These are phyloP conservation scores for Erythrophleum ivorense DNA, from an alignment of 331 rosid genomes.

Conservation along the genomic window DNA sequence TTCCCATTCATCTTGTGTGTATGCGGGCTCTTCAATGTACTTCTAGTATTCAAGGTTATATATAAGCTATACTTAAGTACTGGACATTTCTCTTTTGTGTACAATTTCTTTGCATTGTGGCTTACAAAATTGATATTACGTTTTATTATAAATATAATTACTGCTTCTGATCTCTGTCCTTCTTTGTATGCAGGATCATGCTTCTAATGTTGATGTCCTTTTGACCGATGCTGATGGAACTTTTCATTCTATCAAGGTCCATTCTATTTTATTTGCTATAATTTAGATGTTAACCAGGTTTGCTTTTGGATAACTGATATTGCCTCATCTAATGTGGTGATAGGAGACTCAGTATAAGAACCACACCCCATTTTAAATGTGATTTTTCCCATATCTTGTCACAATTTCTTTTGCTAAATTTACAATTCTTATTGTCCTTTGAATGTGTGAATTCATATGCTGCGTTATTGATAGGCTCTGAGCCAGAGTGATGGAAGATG, in stretches of 20 bases:
- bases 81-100: not conserved
- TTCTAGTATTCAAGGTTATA: not conserved
- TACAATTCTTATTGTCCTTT: conserved; percentile 28
- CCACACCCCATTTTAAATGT: conserved; percentile 2
- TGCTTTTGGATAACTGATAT: conserved; percentile 40
- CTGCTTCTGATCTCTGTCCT: conserved; percentile 32
- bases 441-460: conserved; percentile 35
- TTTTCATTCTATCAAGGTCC: conserved; percentile 87
- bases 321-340: conserved; percentile 19
- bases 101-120: conserved; percentile 13
- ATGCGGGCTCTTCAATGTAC: not conserved
- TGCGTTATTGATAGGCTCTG: conserved; percentile 69
- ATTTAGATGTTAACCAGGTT: conserved; percentile 30
- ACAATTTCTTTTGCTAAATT: conserved; percentile 1
- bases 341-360: conserved; percentile 31
- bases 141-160: not conserved
- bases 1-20: not conserved
- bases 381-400: conserved; percentile 14
- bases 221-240: conserved; percentile 76
- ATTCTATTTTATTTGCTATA: not conserved
- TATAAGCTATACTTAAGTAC: conserved; percentile 12
- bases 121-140: conserved; percentile 20
- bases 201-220: conserved; percentile 63
- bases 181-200: conserved; percentile 61
- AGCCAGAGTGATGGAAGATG: conserved; percentile 99